Conservation (phyloP, 805 yeast genomes). For the Saturnispora mendoncae region DNA sequence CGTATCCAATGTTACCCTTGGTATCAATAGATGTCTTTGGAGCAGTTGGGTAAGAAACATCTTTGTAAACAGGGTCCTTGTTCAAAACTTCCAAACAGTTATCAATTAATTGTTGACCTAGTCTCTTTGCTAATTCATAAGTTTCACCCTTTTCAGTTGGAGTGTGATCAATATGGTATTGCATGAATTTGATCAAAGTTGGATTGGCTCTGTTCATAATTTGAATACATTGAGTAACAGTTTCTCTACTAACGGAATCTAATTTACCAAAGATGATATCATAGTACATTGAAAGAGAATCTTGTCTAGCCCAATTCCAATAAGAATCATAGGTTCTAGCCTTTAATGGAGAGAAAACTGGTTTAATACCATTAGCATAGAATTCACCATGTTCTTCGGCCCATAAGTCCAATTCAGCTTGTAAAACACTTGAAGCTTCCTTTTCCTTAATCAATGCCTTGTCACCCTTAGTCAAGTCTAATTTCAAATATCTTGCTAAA, state of each 20-base stretch:
- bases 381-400: conserved; percentile 86
- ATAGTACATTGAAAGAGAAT: conserved; percentile 83
- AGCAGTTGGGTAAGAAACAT: conserved; percentile 88
- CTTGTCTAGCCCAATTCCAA: conserved; percentile 99
- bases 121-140: conserved; percentile 77
- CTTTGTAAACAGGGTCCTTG: conserved; percentile 89
- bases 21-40: conserved; percentile 84
- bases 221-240: conserved; percentile 90
- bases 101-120: conserved; percentile 91
- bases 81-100: conserved; percentile 81
- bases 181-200: conserved; percentile 91
- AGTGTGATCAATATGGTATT: conserved; percentile 77
- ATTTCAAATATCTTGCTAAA: conserved; percentile 87
- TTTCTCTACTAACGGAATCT: conserved; percentile 88
- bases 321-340: conserved; percentile 95
- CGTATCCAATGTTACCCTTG: conserved; percentile 79
- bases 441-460: conserved; percentile 75
- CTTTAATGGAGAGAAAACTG: conserved; percentile 83
- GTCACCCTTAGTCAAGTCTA: conserved; percentile 87
- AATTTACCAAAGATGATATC: conserved; percentile 93
- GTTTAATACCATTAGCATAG: conserved; percentile 85
- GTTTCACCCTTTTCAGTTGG: conserved; percentile 87
- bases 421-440: conserved; percentile 75
- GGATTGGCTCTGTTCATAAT: conserved; percentile 97
- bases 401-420: conserved; percentile 87